Conservation (phyloP, 768 basidiomycete species). For the Trametes maxima region DNA sequence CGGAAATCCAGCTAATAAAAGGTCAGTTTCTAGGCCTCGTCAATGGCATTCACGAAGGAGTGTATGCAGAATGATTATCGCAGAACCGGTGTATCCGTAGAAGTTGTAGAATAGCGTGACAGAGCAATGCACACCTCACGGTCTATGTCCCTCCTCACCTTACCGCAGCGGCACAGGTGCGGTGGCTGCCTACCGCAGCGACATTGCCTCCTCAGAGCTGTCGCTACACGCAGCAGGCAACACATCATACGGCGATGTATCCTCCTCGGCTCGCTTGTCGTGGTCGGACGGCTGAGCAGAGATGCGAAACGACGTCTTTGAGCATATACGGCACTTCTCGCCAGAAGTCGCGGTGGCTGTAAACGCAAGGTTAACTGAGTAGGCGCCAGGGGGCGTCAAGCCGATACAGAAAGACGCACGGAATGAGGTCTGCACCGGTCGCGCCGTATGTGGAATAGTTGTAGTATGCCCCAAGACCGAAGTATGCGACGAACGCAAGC, state of each 20-base stretch:
- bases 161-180: neutral
- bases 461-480: conserved; percentile 80
- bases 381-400: conserved; percentile 7
- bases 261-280: conserved; percentile 68
- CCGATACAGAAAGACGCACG: conserved; percentile 52
- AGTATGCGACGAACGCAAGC: conserved; percentile 68
- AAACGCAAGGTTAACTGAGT: conserved; percentile 8
- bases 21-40: too few relatives aligned
- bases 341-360: conserved; percentile 89
- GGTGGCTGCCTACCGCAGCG: conserved; percentile 50
- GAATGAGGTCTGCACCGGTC: conserved; percentile 78
- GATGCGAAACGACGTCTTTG: conserved; percentile 72
- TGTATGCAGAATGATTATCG: too few relatives aligned
- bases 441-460: conserved; percentile 90
- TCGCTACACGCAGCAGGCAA: neutral
- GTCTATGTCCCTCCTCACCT: too few relatives aligned
- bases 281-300: conserved; percentile 73
- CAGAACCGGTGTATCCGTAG: too few relatives aligned
- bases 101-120: too few relatives aligned
- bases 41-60: too few relatives aligned
- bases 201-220: conserved; percentile 49
- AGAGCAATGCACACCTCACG: too few relatives aligned
- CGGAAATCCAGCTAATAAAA: too few relatives aligned
- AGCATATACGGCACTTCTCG: conserved; percentile 87
- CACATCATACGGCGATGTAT: conserved; percentile 70